Conservation (phyloP, 2,329 filamentous ascomycete genomes). For the Arthrinium puccinioides region DNA sequence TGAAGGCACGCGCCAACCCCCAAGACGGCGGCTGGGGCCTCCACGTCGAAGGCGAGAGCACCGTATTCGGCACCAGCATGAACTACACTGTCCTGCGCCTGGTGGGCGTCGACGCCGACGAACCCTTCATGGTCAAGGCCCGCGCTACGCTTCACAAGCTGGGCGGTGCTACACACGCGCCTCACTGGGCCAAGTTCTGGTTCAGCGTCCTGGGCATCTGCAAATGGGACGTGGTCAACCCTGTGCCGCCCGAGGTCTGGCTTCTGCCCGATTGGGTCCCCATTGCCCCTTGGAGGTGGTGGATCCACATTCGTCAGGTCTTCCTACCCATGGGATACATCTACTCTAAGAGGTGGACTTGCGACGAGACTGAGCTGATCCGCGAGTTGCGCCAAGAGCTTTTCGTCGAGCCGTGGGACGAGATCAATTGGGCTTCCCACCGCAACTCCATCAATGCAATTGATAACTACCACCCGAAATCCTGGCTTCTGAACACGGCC, state of each 20-base stretch:
- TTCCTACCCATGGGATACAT: slow-evolving; percentile 88
- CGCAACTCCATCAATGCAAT: slow-evolving; percentile 72
- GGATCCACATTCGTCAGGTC: slow-evolving; percentile 98
- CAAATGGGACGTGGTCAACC: slow-evolving; percentile 90
- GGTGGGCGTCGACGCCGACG: slow-evolving; percentile 75
- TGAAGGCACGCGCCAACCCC: slow-evolving; percentile 76
- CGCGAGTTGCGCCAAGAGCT: slow-evolving; percentile 71
- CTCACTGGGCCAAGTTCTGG: slow-evolving; percentile 98
- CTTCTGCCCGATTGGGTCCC: slow-evolving; percentile 86
- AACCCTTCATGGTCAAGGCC: slow-evolving; percentile 79
- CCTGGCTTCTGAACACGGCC: slow-evolving; percentile 68
- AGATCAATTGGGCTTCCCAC: slow-evolving; percentile 69
- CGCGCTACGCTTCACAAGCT: slow-evolving; percentile 75
- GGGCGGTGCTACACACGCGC: slow-evolving; percentile 74
- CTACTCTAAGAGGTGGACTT: slow-evolving; percentile 75
- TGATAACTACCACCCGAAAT: slow-evolving; percentile 93
- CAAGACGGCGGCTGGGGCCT: slow-evolving; percentile 95
- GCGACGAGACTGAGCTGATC: slow-evolving; percentile 68
- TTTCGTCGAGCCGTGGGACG: slow-evolving; percentile 69
- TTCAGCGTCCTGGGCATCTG: slow-evolving; percentile 75
- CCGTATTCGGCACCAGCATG: slow-evolving; percentile 81
- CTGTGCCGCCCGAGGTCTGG: slow-evolving; percentile 90
- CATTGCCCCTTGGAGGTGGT: slow-evolving; percentile 89
- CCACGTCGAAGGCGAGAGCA: slow-evolving; percentile 89
- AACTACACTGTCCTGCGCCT: slow-evolving; percentile 81